These are phyloP conservation scores for Neurospora sp. DNA, from an alignment of 495 filamentous ascomycete species.

Conservation along the genomic window DNA sequence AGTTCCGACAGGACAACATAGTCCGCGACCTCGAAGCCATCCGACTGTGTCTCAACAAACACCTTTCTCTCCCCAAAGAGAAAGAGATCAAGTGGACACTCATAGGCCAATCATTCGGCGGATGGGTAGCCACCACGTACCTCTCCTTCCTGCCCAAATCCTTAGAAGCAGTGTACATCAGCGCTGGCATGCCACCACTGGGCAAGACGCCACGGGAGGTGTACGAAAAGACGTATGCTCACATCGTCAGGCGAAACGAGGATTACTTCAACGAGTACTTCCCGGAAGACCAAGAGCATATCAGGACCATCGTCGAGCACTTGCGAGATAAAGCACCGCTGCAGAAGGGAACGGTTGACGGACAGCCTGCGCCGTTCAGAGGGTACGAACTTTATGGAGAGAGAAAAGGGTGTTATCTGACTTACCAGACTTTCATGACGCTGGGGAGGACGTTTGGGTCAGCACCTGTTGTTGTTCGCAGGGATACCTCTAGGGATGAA, in stretches of 20 bases:
- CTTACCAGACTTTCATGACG: slow-evolving; percentile 58
- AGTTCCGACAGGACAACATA: slow-evolving; percentile 78
- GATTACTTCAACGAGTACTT: slow-evolving; percentile 64
- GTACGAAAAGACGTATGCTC: slow-evolving; percentile 55
- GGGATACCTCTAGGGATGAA: slow-evolving; percentile 55
- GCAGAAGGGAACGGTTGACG: slow-evolving; percentile 34
- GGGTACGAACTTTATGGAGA: neutral
- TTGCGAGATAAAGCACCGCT: slow-evolving; percentile 39
- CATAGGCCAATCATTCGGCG: slow-evolving; percentile 82
- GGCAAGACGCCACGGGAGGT: slow-evolving; percentile 57
- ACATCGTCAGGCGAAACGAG: slow-evolving; percentile 47
- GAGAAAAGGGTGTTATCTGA: slow-evolving; percentile 30
- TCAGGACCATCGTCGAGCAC: slow-evolving; percentile 54
- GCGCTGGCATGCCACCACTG: slow-evolving; percentile 69
- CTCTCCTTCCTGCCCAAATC: slow-evolving; percentile 64
- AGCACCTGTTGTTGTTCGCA: slow-evolving; percentile 3
- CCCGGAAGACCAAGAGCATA: slow-evolving; percentile 56
- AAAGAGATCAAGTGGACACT: slow-evolving; percentile 66
- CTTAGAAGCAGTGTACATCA: slow-evolving; percentile 66
- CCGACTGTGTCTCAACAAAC: slow-evolving; percentile 43
- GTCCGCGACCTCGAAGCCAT: slow-evolving; percentile 83
- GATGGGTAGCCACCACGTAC: slow-evolving; percentile 71
- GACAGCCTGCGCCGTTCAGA: slow-evolving; percentile 32
- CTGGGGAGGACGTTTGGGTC: slow-evolving; percentile 68
- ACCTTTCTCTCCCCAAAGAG: slow-evolving; percentile 2